Evolutionary conservation across 306 rosid species (phyloP), one percentile per base, ranked within the genome.

Genomic region (Castanopsis chinensis): DNA sequence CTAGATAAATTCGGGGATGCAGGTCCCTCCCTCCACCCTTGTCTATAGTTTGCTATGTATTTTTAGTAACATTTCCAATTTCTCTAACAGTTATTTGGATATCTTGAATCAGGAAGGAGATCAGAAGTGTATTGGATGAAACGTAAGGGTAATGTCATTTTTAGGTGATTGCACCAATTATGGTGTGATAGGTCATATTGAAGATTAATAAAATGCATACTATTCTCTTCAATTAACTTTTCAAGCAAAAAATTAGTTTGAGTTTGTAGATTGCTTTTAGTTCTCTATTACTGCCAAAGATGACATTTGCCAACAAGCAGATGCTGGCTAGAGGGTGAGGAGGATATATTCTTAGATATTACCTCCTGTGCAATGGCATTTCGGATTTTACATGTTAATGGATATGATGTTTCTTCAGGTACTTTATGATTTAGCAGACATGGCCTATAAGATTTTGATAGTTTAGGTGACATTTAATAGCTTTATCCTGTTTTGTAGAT

Each of bases 291-390:
- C 35, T 70, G 74, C 49, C 69, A 71, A 60, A 28, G 54, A 33
- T 52, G 35, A 70, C 35, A 54, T 23, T 80, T 73, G 33, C 78
- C 59, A 49, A 64, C 51, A 68, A 81, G 71, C 90, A 94, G 97
- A 72, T 76, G 32, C 80, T 92, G 94, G 94, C 71, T 79, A 59
- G 90, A 83, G 70, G 92, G 88, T 28, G 92, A 72, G 8, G 97
- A 94, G 85, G 85, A 89, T 61, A 82, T 94, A 80, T 86, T 89
- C 63, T 82, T 88, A 69, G 97, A 92, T 61, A 78, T 92, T 41
- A 81, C 93, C 43, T 89, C 90, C 23, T 89, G 94, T 67, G 96
- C 97, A 43, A 80, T 91, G 87, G 96, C 98, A 67, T 94, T 94
- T 79, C 94, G 92, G 19, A 49, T 92, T 23, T 77, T 92, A 75